Base-by-base conservation (phyloP, 2,329 filamentous ascomycete species). In the Metarhizium humberi region DNA sequence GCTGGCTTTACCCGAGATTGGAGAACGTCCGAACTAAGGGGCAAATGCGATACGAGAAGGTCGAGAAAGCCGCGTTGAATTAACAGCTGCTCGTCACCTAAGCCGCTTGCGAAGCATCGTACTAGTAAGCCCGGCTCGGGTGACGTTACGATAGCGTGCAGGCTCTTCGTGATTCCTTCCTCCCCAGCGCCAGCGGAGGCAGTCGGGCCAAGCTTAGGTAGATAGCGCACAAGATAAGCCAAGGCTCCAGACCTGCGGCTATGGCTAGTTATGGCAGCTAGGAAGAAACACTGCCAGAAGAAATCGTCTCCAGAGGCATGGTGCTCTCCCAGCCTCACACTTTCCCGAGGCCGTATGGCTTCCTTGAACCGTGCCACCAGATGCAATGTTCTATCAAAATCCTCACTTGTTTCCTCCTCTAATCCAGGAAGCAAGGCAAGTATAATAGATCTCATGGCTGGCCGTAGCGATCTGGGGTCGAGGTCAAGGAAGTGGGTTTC, bases 271-370 rank as follows among this genome's bases (percentile, higher is more conserved):
- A 99, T 94, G 18, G 90, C 87, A 10, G 92, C 90, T 18, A 99
- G 75, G 65, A 99, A 97, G 66, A 99, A 87, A 68, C 91, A 96
- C 73, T 99, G 94, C 94, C 94, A 99, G 69, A 97, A 99, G 69
- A 94, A 96, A 60, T 89, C 88, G 61, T 92, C 89, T 10, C 85
- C 84, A 8, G 78, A 78, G 49, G 75, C 81, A 69, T 81, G 82
- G 42, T 71, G 77, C 55, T 68, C 70, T 36, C 72, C 81, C 60
- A 76, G 77, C 54, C 71, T 73, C 60, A 79, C 73, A 57, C 78
- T 78, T 30, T 72, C 71, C 8, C 71, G 62, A 32, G 84, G 74
- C 56, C 85, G 78, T 63, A 91, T 81, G 50, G 82, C 79, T 56
- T 79, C 72, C 64, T 92, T 90, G 67, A 97, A 84, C 55, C 81